A percentile compares a stretch with the other conserved stretches of the same genome.
Evolutionary conservation across 176 grass and related monocot genomes (phyloP).

Genomic region (Poa annua): DNA sequence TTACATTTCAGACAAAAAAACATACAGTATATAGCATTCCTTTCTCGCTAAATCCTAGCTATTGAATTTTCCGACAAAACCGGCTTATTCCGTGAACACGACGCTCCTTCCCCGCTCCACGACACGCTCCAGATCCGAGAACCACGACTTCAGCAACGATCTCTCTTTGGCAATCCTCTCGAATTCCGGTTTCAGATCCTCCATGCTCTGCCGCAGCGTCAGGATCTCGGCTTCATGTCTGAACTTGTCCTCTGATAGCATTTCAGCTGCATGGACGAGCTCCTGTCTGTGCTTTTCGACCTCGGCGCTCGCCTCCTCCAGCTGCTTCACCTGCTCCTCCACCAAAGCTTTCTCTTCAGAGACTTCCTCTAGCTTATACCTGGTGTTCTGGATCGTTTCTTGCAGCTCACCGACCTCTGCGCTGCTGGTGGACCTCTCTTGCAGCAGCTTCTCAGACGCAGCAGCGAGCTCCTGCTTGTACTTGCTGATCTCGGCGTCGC

Average conservation of each 20-base stretch:
- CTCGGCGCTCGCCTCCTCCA: conserved; percentile 44
- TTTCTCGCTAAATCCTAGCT: conserved; percentile 44
- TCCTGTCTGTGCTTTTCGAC: conserved; percentile 42
- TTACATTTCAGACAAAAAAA: not conserved
- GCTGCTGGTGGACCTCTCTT: conserved; percentile 14
- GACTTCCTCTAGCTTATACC: conserved; percentile 33
- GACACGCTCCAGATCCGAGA: conserved; percentile 46
- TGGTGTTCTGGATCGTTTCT: conserved; percentile 27
- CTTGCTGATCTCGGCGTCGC: conserved; percentile 38
- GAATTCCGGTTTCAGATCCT: conserved; percentile 35
- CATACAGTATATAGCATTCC: not conserved
- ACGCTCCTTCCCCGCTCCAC: conserved; percentile 45
- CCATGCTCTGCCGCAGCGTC: conserved; percentile 40
- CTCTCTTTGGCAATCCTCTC: conserved; percentile 41
- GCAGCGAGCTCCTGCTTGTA: conserved; percentile 43
- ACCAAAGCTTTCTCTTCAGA: conserved; percentile 44
- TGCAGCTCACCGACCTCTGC: conserved; percentile 29
- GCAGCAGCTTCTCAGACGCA: conserved; percentile 35
- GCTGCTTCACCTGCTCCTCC: conserved; percentile 37
- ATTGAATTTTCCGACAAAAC: conserved; percentile 8
- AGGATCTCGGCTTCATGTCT: conserved; percentile 50
- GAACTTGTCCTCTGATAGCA: conserved; percentile 54
- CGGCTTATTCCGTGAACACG: not conserved
- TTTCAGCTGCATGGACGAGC: conserved; percentile 26
- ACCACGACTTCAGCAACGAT: conserved; percentile 43